These are phyloP conservation scores for Asclepias syriaca DNA, from an alignment of 257 asterid genomes.

Conservation along the genomic window DNA sequence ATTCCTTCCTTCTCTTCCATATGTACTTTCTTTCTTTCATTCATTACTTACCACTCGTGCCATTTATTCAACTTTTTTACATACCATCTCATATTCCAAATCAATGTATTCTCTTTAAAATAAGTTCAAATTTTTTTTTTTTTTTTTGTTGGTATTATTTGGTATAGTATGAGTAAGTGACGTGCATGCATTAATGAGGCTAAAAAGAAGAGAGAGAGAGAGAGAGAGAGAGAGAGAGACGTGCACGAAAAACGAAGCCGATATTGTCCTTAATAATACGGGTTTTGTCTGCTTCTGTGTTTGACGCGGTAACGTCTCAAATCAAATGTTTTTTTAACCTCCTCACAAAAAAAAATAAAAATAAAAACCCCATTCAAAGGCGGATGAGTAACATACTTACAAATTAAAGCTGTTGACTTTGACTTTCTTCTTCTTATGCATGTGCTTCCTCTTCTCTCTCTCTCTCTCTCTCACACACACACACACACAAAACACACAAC, in stretches of 20 bases:
- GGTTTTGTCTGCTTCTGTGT: constrained; percentile 39
- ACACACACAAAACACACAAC: no score
- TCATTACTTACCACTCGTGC: background rate
- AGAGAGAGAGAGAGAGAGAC: constrained; percentile 13
- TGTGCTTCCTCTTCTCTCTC: background rate
- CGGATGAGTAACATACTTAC: background rate
- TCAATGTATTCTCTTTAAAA: no score
- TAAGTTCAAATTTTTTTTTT: no score
- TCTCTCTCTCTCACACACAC: no score
- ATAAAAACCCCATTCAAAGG: background rate
- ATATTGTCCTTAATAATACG: constrained; percentile 31
- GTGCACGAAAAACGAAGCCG: constrained; percentile 48
- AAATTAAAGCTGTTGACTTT: constrained; percentile 48
- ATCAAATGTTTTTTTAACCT: constrained; percentile 23
- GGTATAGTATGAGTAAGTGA: background rate
- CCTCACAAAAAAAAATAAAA: background rate
- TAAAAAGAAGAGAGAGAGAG: background rate
- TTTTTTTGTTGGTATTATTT: no score
- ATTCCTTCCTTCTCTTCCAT: no score
- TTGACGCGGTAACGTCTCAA: constrained; percentile 56
- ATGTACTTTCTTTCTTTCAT: background rate
- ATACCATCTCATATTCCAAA: no score
- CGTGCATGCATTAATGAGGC: background rate
- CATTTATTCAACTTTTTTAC: background rate
- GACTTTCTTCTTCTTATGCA: constrained; percentile 27